These are phyloP conservation scores for Coniochaeta sp. DNA, from an alignment of 2,329 filamentous ascomycete genomes.

Conservation along the genomic window DNA sequence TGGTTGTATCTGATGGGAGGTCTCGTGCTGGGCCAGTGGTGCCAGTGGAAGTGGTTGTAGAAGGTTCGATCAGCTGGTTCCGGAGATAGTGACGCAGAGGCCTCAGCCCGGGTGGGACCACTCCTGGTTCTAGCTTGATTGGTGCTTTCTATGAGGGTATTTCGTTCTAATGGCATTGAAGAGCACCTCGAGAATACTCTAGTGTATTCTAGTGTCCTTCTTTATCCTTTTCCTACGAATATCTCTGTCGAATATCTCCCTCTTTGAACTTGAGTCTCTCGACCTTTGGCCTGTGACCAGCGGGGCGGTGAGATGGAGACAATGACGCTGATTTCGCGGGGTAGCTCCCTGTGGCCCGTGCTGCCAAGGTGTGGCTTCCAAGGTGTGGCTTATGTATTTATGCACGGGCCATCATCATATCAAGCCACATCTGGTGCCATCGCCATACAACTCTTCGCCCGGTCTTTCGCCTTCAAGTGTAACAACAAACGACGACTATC, in stretches of 20 bases:
- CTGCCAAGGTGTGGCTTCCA: too few species aligned
- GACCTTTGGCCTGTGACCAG: not conserved
- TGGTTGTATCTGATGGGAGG: not conserved
- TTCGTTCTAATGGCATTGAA: not conserved
- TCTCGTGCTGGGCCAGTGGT: slow-evolving; percentile 1
- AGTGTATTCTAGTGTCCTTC: not conserved
- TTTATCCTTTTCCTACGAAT: not conserved
- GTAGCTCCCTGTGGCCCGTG: not conserved
- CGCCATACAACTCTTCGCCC: too few species aligned
- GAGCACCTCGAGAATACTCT: not conserved
- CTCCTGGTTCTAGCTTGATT: not conserved
- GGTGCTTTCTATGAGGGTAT: not conserved
- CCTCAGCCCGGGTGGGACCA: not conserved
- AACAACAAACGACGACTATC: too few species aligned
- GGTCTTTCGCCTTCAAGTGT: too few species aligned
- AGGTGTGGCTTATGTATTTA: too few species aligned
- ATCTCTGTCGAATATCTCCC: not conserved
- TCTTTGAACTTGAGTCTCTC: not conserved
- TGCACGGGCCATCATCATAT: too few species aligned
- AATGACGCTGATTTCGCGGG: not conserved
- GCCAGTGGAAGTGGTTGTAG: too few species aligned
- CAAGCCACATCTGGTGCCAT: too few species aligned
- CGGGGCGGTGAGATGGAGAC: not conserved
- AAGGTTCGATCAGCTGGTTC: slow-evolving; percentile 2
- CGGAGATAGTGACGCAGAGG: slow-evolving; percentile 2